A percentile compares a stretch with the other conserved stretches of the same genome.
These are phyloP conservation scores for Chrysoporthe cubensis DNA, from an alignment of 2,329 filamentous ascomycete genomes.

Conservation along the genomic window DNA sequence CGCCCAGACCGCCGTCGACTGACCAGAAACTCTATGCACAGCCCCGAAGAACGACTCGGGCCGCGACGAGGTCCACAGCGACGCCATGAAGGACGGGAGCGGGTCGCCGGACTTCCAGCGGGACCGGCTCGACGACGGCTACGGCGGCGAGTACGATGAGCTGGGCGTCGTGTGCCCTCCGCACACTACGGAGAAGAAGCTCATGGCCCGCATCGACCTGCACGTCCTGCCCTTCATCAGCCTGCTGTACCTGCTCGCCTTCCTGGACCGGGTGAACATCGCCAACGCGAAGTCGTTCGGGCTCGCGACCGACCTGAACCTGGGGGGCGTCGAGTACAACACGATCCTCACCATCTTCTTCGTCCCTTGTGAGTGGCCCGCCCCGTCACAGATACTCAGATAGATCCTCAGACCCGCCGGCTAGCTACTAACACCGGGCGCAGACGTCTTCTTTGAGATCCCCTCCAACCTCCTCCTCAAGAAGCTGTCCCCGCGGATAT, in stretches of 20 bases:
- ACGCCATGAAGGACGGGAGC: conserved; percentile 11
- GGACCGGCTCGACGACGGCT: conserved; percentile 21
- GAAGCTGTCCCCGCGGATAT: conserved; percentile 66
- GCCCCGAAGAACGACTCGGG: background rate
- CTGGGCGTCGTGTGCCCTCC: conserved; percentile 48
- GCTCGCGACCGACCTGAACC: conserved; percentile 63
- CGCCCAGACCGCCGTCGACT: background rate
- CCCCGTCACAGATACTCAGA: background rate
- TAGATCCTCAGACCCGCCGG: too few species aligned
- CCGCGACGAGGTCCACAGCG: conserved; percentile 11
- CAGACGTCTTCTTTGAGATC: conserved; percentile 61
- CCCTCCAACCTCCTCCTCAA: conserved; percentile 76
- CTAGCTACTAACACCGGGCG: background rate
- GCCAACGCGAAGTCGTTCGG: conserved; percentile 74
- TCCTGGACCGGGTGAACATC: conserved; percentile 77
- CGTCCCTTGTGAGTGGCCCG: conserved; percentile 33
- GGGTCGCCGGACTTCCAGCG: conserved; percentile 16
- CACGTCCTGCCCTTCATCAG: conserved; percentile 74
- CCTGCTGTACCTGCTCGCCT: conserved; percentile 72
- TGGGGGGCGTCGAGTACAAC: conserved; percentile 68
- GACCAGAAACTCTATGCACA: background rate
- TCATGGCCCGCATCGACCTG: conserved; percentile 73
- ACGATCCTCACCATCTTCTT: conserved; percentile 81
- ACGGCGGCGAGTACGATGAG: conserved; percentile 37
- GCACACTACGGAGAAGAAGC: conserved; percentile 64